Conservation (phyloP, 371 early-diverging fungal species). For the Apophysomyces variabilis region DNA sequence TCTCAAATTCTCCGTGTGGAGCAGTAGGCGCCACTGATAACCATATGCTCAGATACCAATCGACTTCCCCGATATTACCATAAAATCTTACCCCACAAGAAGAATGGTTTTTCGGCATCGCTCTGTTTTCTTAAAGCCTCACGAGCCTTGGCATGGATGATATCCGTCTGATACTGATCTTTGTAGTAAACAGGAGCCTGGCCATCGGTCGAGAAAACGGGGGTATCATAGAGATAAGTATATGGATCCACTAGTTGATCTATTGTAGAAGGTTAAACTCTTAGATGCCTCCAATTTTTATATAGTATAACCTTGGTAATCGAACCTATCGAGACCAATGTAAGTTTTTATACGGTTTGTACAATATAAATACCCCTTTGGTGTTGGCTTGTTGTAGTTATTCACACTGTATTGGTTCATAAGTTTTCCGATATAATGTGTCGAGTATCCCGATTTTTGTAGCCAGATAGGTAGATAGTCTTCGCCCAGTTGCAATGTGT, state of each 20-base stretch:
- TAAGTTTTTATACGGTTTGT: background rate
- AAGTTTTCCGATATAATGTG: conserved; percentile 70
- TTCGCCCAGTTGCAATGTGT: conserved; percentile 47
- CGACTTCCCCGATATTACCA: too few relatives aligned
- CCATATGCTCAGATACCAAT: too few relatives aligned
- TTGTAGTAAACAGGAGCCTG: conserved; percentile 51
- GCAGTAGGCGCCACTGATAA: conserved; percentile 24
- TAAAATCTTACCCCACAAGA: background rate
- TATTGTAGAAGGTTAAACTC: conserved; percentile 15
- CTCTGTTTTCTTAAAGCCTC: conserved; percentile 51
- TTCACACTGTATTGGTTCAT: conserved; percentile 58
- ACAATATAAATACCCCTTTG: conserved; percentile 30
- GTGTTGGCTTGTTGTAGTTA: conserved; percentile 46
- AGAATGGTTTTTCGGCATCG: conserved; percentile 50
- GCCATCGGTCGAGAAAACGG: conserved; percentile 66
- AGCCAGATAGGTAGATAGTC: conserved; percentile 56
- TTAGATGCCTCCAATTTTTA: background rate
- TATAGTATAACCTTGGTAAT: conserved; percentile 27
- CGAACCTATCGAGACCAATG: conserved; percentile 19
- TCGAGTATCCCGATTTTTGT: conserved; percentile 60
- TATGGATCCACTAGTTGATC: conserved; percentile 68
- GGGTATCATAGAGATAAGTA: conserved; percentile 61
- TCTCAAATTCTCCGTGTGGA: conserved; percentile 46
- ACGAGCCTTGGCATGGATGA: conserved; percentile 62
- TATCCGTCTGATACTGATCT: conserved; percentile 64